phyloP scores from a whole-genome alignment of 140 eudicot genomes.

The Stevia rebaudiana region DNA sequence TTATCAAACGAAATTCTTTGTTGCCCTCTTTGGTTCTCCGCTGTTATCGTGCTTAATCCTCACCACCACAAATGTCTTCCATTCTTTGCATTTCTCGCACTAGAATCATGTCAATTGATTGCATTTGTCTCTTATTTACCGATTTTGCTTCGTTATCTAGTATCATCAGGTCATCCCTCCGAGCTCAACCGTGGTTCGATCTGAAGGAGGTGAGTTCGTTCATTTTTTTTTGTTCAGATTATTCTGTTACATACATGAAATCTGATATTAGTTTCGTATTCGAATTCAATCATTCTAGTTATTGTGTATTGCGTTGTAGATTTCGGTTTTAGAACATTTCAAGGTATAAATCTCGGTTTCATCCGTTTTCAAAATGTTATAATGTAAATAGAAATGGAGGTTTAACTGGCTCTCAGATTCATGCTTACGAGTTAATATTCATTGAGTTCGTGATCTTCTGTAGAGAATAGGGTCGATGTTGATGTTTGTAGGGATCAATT shows the following conservation, averaged over 20 bases:
- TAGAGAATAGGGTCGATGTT: background rate
- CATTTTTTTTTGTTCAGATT: background rate
- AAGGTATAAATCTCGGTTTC: background rate
- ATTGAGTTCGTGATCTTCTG: background rate
- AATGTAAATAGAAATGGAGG: background rate
- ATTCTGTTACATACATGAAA: background rate
- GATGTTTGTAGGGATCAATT: background rate
- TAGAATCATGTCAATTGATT: conserved; percentile 15
- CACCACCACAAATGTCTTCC: conserved; percentile 30
- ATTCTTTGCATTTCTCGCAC: conserved; percentile 10
- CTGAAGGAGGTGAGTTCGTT: conserved; percentile 12
- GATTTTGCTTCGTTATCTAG: conserved; percentile 9
- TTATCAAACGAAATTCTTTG: background rate
- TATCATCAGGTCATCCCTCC: background rate
- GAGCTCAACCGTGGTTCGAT: background rate
- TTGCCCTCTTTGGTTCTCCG: conserved; percentile 22
- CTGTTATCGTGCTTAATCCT: conserved; percentile 26
- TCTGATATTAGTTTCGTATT: background rate
- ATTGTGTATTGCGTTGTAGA: background rate
- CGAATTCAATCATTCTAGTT: background rate
- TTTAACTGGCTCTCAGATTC: background rate
- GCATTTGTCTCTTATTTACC: conserved; percentile 11
- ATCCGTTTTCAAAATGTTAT: background rate
- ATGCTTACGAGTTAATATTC: background rate
- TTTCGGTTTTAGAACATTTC: background rate